Percentiles rank a stretch among this genome's conserved stretches.
Conservation (phyloP, 306 rosid species). For the Sechiopsis laciniata region DNA sequence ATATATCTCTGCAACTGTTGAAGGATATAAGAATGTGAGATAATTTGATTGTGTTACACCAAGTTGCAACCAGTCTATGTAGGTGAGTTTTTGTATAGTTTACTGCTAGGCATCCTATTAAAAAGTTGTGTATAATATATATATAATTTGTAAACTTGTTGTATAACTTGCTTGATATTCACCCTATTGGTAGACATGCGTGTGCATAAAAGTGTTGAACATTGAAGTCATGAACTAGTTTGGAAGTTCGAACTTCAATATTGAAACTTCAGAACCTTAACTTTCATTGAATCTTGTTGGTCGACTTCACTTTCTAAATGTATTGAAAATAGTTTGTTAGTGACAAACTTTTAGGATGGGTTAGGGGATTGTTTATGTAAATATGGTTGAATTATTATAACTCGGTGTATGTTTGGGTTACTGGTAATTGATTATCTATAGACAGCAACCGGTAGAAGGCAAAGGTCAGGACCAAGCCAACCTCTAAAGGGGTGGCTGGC, state of each 20-base stretch:
- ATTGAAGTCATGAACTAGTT: not conserved
- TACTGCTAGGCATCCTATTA: not conserved
- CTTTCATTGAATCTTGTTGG: not conserved
- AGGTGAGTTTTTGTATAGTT: conserved; percentile 12
- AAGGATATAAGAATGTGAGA: not conserved
- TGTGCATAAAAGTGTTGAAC: not conserved
- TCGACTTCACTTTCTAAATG: no score
- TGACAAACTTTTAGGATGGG: no score
- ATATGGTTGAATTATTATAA: no score
- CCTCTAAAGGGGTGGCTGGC: no score
- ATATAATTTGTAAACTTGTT: no score
- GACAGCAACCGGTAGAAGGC: no score
- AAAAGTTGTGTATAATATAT: not conserved
- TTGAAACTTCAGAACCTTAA: not conserved
- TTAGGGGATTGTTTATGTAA: no score
- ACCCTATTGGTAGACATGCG: conserved; percentile 12
- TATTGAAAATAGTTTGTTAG: no score
- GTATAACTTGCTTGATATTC: no score
- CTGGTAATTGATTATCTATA: no score
- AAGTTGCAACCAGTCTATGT: not conserved
- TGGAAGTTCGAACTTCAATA: not conserved
- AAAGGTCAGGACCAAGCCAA: no score
- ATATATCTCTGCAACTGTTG: conserved; percentile 5
- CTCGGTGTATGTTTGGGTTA: no score
- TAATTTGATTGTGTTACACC: not conserved